Evolutionary conservation across 2,329 filamentous ascomycete species (phyloP).

Genomic region (Talaromyces rugulosus): DNA sequence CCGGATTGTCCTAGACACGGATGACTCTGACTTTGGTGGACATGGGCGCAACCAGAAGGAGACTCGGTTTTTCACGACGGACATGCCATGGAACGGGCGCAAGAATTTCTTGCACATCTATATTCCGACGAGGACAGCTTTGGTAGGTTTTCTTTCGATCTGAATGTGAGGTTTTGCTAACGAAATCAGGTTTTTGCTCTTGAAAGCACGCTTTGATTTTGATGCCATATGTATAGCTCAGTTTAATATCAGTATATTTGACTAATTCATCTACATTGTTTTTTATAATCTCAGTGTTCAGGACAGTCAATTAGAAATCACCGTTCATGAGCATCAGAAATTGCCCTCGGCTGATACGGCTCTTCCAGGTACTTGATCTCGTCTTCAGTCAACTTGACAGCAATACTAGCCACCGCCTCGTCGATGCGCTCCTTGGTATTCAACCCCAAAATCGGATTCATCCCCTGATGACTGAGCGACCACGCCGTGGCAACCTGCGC

Average conservation of each 20-base stretch:
- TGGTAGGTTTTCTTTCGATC: conserved; percentile 54
- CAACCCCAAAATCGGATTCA: conserved; percentile 60
- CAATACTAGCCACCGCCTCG: conserved; percentile 51
- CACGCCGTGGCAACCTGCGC: conserved; percentile 62
- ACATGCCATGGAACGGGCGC: conserved; percentile 82
- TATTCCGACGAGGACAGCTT: conserved; percentile 74
- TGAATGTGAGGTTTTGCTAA: neutral
- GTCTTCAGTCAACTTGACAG: conserved; percentile 50
- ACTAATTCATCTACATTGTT: neutral
- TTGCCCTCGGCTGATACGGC: conserved; percentile 52
- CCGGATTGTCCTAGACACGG: conserved; percentile 76
- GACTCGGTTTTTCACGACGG: conserved; percentile 89
- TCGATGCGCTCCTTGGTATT: conserved; percentile 56
- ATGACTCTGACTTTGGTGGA: conserved; percentile 73
- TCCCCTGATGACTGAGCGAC: conserved; percentile 51
- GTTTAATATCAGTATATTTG: neutral
- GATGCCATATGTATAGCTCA: neutral
- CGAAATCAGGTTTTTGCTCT: conserved; percentile 9
- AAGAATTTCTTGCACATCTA: conserved; percentile 93
- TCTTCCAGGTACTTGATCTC: conserved; percentile 61
- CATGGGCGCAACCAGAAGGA: conserved; percentile 69
- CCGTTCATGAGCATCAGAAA: neutral
- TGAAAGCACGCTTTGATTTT: conserved; percentile 9
- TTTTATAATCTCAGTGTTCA: neutral
- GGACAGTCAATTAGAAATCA: neutral